Base-by-base conservation (phyloP, 305 asterid genomes). In the Rubia balearica region DNA sequence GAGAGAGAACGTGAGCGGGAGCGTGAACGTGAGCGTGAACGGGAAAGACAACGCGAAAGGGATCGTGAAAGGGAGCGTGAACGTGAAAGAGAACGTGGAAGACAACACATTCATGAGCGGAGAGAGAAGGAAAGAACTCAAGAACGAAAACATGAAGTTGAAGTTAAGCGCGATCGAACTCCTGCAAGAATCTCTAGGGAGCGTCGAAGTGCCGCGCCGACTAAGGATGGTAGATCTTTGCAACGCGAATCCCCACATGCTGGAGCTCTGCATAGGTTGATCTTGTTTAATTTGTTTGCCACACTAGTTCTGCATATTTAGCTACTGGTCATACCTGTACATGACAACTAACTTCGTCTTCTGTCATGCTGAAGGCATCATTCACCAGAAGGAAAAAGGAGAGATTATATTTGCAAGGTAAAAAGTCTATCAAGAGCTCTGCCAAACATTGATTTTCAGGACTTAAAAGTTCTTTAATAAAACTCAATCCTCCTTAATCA, bases 321-420 rank as follows among this genome's bases (percentile, higher is more conserved):
- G 90, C 83, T 80, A 80, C 84, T 80, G 81, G 82, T 85, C 79
- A 84, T 78, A 86, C 87, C 81, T 89, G 81, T 80, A 82, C 86
- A 79, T 74, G 82, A 21, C 71, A 66, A 75, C 96, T 90, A 90
- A 90, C 93, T 77, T 85, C 80, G 75, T 91, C 85, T 84, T 91
- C 85, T 87, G 75, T 87, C 84, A 87, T 87, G 83, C 91, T 93
- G 98, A 94, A 94, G 99, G 99, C 96, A 73, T 69, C 97, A 78
- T 83, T 88, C 98, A 85, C 98, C 99, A 78, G 91, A 85, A 86
- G 96, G 83, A 81, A 92, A 87, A 86, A 85, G 92, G 87, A 91
- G 96, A 83, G 97, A 95, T 71, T 95, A 95, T 83, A 72, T 83
- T 72, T 95, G 97, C 97, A 95, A 95, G 99, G 99, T 95, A n/a